Evolutionary conservation across 2,329 filamentous ascomycete genomes (phyloP).

Genomic region (Diaporthe ilicicola): DNA sequence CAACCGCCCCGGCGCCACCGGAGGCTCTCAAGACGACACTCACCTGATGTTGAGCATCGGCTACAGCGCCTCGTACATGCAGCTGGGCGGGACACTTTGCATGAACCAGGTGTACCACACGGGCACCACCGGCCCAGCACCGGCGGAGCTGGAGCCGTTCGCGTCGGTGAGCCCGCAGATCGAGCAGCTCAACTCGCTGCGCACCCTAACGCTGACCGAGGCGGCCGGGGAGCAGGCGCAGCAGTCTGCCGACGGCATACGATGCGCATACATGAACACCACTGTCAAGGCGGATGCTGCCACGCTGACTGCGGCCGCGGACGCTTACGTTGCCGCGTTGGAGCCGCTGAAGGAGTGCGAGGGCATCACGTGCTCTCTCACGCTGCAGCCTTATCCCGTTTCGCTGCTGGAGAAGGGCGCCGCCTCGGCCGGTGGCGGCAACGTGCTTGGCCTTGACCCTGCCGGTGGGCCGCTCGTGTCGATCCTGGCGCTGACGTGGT

Average conservation of each 20-base stretch:
- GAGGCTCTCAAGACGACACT: conserved; percentile 28
- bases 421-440: conserved; percentile 35
- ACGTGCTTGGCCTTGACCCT: conserved; percentile 34
- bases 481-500: conserved; percentile 33
- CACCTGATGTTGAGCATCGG: conserved; percentile 38
- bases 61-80: conserved; percentile 28
- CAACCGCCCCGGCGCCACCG: conserved; percentile 31
- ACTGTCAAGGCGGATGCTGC: conserved; percentile 16
- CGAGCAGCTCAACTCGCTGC: conserved; percentile 15
- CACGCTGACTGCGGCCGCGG: conserved; percentile 5
- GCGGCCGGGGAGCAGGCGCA: conserved; percentile 8
- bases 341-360: conserved; percentile 33
- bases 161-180: conserved; percentile 29
- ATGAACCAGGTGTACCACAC: conserved; percentile 33
- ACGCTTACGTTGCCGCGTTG: conserved; percentile 25
- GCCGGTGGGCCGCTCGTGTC: conserved; percentile 35
- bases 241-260: conserved; percentile 2
- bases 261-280: conserved; percentile 26
- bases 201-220: neutral
- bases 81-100: conserved; percentile 32
- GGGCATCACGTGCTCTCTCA: conserved; percentile 34
- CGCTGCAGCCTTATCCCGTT: conserved; percentile 35
- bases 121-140: conserved; percentile 13
- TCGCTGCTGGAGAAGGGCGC: conserved; percentile 34
- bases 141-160: conserved; percentile 29